phyloP scores from a whole-genome alignment of 208 protist species.

The Acanthamoeba castellanii region DNA sequence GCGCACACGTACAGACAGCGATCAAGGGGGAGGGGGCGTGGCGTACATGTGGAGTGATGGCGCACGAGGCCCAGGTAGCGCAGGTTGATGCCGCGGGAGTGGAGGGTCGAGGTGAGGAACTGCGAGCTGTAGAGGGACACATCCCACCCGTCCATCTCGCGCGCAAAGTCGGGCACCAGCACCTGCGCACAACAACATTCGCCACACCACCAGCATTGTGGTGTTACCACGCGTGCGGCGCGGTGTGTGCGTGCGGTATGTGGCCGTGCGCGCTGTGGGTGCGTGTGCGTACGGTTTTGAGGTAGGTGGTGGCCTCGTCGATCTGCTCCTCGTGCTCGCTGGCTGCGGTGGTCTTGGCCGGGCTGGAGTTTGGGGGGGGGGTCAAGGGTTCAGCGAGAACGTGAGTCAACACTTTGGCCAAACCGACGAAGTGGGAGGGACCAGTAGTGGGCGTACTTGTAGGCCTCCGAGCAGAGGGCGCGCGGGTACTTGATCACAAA shows the following conservation, averaged over 20 bases:
- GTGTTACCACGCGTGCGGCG: background rate
- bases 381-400: background rate
- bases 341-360: background rate
- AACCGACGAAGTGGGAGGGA: background rate
- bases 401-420: too few species aligned
- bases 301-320: background rate
- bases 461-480: background rate
- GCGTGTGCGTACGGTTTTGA: background rate
- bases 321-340: background rate
- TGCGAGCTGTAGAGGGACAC: conserved; percentile 16
- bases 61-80: conserved; percentile 38
- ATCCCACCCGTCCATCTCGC: background rate
- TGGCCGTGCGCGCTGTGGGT: background rate
- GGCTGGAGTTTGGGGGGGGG: background rate
- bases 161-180: conserved; percentile 6
- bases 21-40: background rate
- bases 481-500: background rate
- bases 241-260: background rate
- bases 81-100: conserved; percentile 45
- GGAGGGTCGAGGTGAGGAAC: background rate
- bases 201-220: background rate
- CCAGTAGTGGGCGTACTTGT: background rate
- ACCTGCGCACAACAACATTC: background rate
- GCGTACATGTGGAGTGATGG: background rate
- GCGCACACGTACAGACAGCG: too few species aligned